Evolutionary conservation across 2,329 filamentous ascomycete genomes (phyloP).

Genomic region (Rutstroemia sp.): DNA sequence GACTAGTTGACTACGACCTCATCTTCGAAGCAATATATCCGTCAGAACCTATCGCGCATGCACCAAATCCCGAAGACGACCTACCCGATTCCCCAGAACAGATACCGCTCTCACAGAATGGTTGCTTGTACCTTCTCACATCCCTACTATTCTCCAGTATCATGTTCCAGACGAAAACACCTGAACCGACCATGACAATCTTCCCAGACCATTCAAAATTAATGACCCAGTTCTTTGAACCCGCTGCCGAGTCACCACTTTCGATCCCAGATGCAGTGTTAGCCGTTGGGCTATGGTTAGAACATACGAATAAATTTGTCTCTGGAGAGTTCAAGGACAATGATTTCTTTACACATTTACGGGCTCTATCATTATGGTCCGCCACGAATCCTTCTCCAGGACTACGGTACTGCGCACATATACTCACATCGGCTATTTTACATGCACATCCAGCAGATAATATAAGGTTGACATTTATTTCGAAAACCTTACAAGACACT

Average conservation of each 20-base stretch:
- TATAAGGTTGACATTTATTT: slow-evolving; percentile 52
- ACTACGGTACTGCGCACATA: slow-evolving; percentile 31
- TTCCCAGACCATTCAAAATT: slow-evolving; percentile 54
- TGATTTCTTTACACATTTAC: slow-evolving; percentile 53
- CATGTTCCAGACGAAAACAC: slow-evolving; percentile 50
- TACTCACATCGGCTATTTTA: slow-evolving; percentile 30
- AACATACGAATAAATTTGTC: slow-evolving; percentile 41
- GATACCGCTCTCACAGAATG: slow-evolving; percentile 51
- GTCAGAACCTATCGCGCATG: slow-evolving; percentile 32
- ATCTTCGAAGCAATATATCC: slow-evolving; percentile 39
- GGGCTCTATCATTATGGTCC: slow-evolving; percentile 34
- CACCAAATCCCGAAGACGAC: slow-evolving; percentile 38
- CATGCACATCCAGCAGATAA: slow-evolving; percentile 53
- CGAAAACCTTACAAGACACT: slow-evolving; percentile 59
- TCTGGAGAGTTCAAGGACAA: slow-evolving; percentile 29
- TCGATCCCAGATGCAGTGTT: slow-evolving; percentile 49
- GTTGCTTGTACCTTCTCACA: slow-evolving; percentile 50
- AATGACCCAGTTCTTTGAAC: slow-evolving; percentile 45
- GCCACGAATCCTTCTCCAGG: slow-evolving; percentile 32
- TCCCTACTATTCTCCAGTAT: slow-evolving; percentile 57
- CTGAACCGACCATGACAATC: slow-evolving; percentile 45
- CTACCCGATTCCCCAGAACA: slow-evolving; percentile 40
- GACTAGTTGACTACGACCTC: slow-evolving; percentile 38
- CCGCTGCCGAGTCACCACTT: slow-evolving; percentile 41
- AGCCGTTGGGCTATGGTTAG: slow-evolving; percentile 52